Conservation (phyloP, 805 yeast genomes). For the Clavispora asparagi region DNA sequence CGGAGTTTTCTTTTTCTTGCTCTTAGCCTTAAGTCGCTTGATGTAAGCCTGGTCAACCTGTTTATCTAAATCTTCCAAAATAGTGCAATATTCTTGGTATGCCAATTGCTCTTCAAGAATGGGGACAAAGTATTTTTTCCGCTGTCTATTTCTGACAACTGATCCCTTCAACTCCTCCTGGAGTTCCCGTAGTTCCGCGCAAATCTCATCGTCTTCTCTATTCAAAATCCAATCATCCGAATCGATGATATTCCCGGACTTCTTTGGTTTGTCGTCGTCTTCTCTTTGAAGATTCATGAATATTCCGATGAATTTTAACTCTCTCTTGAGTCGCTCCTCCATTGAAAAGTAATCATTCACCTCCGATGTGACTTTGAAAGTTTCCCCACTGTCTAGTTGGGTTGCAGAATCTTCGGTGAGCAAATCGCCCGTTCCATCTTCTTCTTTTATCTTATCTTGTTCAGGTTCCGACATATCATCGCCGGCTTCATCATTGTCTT, state of each 20-base stretch:
- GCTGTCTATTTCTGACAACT: slow-evolving; percentile 55
- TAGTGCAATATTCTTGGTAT: slow-evolving; percentile 88
- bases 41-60: slow-evolving; percentile 94
- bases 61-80: slow-evolving; percentile 88
- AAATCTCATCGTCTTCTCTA: slow-evolving; percentile 91
- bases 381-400: slow-evolving; percentile 27
- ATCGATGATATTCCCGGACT: slow-evolving; percentile 31
- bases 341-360: slow-evolving; percentile 69
- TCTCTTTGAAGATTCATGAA: slow-evolving; percentile 54
- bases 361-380: slow-evolving; percentile 38
- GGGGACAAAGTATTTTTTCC: slow-evolving; percentile 65
- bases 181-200: slow-evolving; percentile 71
- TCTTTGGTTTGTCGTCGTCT: slow-evolving; percentile 17
- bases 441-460: slow-evolving; percentile 9
- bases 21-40: slow-evolving; percentile 73
- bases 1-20: slow-evolving; percentile 50
- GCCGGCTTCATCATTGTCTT: slow-evolving; percentile 10
- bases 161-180: slow-evolving; percentile 65
- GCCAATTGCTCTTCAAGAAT: slow-evolving; percentile 83
- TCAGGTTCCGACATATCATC: slow-evolving; percentile 13
- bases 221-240: slow-evolving; percentile 70
- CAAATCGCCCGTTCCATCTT: slow-evolving; percentile 7
- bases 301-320: slow-evolving; percentile 85
- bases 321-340: slow-evolving; percentile 85
- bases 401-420: slow-evolving; percentile 32